Base-by-base conservation (phyloP, 257 asterid genomes). In the Penstemon eatonii region DNA sequence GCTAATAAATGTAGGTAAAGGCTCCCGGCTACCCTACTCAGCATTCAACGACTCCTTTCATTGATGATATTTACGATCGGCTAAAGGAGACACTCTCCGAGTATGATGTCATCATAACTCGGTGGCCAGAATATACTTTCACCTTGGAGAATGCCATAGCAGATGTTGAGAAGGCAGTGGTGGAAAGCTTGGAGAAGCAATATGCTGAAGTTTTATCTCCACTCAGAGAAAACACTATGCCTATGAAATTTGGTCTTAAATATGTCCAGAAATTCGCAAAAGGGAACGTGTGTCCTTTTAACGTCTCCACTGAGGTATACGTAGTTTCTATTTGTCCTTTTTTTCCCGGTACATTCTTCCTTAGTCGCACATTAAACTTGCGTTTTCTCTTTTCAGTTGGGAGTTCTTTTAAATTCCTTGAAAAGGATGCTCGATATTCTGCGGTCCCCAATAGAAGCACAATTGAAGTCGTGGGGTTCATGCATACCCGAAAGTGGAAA, bases 121-220 rank as follows among this genome's bases (percentile, higher is more conserved):
- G 96, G 43, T 93, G 99, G 99, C 99, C 97, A 1, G 99, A 93
- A 69, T 93, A 93, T 65, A 79, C 95, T 59, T 80, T 85, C 65
- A 78, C 82, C 0, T 73, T 93, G 78, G 99, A 93, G 80, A 80
- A 77, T 82, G 97, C 96, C 66, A 83, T 90, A 63, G 89, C 95
- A 53, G 99, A 90, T 78, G 89, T 93, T 15, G 99, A 93, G 84
- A 93, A 87, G 83, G 86, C 95, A 0, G 85, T 84, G 38, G 77
- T 90, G 50, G 99, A 90, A 63, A 80, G 95, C 79, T 72, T 93
- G 87, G 99, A 93, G 81, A 90, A 82, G 71, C 92, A 86, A 63
- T 88, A 84, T 49, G 87, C 92, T 4, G 99, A 90, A 70, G 88
- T 88, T 41, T 75, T 93, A 57, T 83, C 90, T 56, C 95, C 97